Evolutionary conservation across 768 basidiomycete genomes (phyloP).

Genomic region (Suillus cothurnatus): DNA sequence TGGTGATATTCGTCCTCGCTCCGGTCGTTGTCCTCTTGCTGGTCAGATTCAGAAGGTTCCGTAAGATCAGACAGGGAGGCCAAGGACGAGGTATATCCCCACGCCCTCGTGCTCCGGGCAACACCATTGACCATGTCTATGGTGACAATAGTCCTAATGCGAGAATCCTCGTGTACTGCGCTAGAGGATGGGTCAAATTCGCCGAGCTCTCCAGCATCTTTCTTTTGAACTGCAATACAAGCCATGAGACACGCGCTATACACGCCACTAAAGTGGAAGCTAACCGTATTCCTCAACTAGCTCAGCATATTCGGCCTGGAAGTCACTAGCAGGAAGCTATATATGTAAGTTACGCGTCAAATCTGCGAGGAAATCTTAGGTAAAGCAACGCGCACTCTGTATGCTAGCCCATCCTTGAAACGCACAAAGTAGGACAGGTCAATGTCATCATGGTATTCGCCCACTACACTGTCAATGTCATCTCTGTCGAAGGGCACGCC

Average conservation of each 20-base stretch:
- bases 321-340: slow-evolving; percentile 46
- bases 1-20: slow-evolving; percentile 19
- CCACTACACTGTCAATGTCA: slow-evolving; percentile 53
- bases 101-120: slow-evolving; percentile 14
- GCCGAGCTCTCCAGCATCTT: slow-evolving; percentile 43
- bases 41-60: slow-evolving; percentile 36
- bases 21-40: slow-evolving; percentile 26
- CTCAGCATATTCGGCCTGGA: slow-evolving; percentile 41
- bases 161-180: slow-evolving; percentile 59
- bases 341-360: slow-evolving; percentile 8
- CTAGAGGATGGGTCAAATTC: slow-evolving; percentile 62
- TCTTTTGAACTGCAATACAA: slow-evolving; percentile 43
- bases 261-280: slow-evolving; percentile 20
- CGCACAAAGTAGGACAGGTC: slow-evolving; percentile 64
- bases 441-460: slow-evolving; percentile 47
- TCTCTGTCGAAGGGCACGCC: slow-evolving; percentile 33
- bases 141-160: slow-evolving; percentile 43
- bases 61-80: slow-evolving; percentile 29
- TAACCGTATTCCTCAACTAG: slow-evolving; percentile 61
- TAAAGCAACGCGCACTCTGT: slow-evolving; percentile 46
- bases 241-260: slow-evolving; percentile 5
- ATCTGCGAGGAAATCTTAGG: not conserved
- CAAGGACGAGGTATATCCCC: slow-evolving; percentile 7
- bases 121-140: slow-evolving; percentile 22
- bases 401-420: slow-evolving; percentile 55